Evolutionary conservation across 495 filamentous ascomycete species (phyloP), one percentile per base, ranked within the genome.

Genomic region (Hypoxylon fuscum): DNA sequence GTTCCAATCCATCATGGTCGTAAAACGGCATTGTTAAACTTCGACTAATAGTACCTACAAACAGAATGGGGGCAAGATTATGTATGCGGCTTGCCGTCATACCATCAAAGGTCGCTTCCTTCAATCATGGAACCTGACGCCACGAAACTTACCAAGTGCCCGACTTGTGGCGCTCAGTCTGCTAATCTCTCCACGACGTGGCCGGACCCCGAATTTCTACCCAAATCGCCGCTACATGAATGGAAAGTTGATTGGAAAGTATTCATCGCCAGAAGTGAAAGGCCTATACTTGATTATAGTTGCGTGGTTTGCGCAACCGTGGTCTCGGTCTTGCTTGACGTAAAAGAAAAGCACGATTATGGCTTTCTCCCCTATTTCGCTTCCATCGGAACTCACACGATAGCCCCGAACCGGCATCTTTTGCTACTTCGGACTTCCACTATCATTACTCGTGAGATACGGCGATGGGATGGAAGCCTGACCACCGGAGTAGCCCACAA

Each of bases 251-350:
- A 34, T 34, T 34, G 31, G 31, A 34, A 12, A 8, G 8, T 12
- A 12, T 12, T 34, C 27, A 5, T 10, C 5, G 4, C 10, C 31
- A 34, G 31, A 12, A 12, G 8, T 34, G n/a, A n/a, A n/a, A n/a
- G n/a, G n/a, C n/a, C n/a, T n/a, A 10, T 10, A 10, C 31, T 3
- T 10, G 2, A 34, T 10, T 10, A 12, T 34, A 11, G 9, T 34
- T 45, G 51, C 27, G 18, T 45, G 17, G 51, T 55, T 11, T 55
- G 52, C 41, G 52, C 17, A 25, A 37, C 20, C 8, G 15, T 45
- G 12, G 12, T 46, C 18, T 37, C 41, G 4, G 20, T 17, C 20
- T 29, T 27, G 5, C 15, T 29, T 12, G 5, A 32, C 11, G n/a
- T 1, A 45, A 17, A 2, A 17, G 12, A 38, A 43, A 29, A 25